phyloP scores from a whole-genome alignment of 345 rosid genomes.

The Eucalyptus marginata region DNA sequence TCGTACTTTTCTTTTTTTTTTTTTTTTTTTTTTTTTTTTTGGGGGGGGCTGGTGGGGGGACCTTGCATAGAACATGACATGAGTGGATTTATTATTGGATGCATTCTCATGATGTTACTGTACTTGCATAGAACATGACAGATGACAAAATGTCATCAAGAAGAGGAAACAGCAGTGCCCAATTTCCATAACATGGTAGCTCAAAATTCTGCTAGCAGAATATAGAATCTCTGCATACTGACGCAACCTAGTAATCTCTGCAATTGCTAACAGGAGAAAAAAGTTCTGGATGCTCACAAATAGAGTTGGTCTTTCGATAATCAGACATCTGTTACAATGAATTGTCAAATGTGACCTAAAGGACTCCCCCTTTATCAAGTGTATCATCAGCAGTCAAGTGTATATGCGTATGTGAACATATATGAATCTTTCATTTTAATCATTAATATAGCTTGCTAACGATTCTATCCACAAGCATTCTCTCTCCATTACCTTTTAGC shows the following conservation, averaged over 20 bases:
- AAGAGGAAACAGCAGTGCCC: not conserved
- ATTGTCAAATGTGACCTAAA: not conserved
- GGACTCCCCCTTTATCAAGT: not conserved
- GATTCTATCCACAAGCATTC: not conserved
- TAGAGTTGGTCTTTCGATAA: not conserved
- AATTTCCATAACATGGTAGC: not conserved
- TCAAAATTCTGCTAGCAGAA: not conserved
- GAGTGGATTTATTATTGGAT: not conserved
- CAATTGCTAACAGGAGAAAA: not conserved
- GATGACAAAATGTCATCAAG: not conserved
- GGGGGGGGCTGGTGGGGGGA: too few relatives aligned
- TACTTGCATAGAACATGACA: not conserved
- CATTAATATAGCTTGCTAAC: not conserved
- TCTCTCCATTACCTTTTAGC: slow-evolving; percentile 28
- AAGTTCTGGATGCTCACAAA: not conserved
- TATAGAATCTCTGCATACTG: not conserved
- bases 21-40: too few relatives aligned
- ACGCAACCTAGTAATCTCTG: not conserved
- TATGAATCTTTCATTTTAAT: not conserved
- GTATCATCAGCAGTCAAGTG: not conserved
- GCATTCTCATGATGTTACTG: not conserved
- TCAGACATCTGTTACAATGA: not conserved
- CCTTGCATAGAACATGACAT: not conserved
- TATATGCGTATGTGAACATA: not conserved
- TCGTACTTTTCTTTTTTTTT: too few relatives aligned